Base-by-base conservation (phyloP, 2,329 filamentous ascomycete species). In the Mycosphaerella sp. region DNA sequence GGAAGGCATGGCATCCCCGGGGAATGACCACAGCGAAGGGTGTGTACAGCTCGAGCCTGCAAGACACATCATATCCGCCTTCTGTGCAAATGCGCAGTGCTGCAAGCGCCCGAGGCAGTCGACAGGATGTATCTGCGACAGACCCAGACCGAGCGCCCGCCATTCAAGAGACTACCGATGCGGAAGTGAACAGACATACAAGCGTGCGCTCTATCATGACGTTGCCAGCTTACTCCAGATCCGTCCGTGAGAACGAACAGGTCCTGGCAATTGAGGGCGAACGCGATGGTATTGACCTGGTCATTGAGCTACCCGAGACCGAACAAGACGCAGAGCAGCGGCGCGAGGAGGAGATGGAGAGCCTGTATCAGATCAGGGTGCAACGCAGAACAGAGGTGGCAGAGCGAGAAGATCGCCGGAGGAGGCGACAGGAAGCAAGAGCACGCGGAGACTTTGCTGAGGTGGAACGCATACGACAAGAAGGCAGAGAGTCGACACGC, bases 131-230 rank as follows among this genome's bases (percentile, higher is more conserved):
- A 7, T 49, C 55, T 13, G 25, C 21, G 4, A 6, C 45, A 13
- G 60, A 62, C 44, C n/a, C 62, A n/a, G 55, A 62, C 50, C 53
- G 56, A 21, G 54, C 52, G 21, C 59, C 64, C 41, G 58, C 50
- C 25, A 53, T 28, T 48, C 56, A 59, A 54, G 56, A 50, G 30
- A 49, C 52, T 10, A 44, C 49, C 32, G 47, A 51, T 21, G 68
- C 68, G 18, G 73, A 71, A 3, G 81, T 95, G 10, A 87, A 91
- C 65, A 81, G 91, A 28, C 86, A 91, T 62, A 89, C 87, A 1
- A 94, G 88, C 7, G 78, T 97, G 41, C 84, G 91, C 49, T 95
- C 89, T n/a, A 83, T 97, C 50, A 93, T 96, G 79, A 97, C 93
- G 0, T 73, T 98, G 2, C 93, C 93, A 0, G 80, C 87, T 0